Percentiles rank a stretch among this genome's conserved stretches.
Conservation (phyloP, 202 grass and related monocot species). For the Hordeum pubiflorum region DNA sequence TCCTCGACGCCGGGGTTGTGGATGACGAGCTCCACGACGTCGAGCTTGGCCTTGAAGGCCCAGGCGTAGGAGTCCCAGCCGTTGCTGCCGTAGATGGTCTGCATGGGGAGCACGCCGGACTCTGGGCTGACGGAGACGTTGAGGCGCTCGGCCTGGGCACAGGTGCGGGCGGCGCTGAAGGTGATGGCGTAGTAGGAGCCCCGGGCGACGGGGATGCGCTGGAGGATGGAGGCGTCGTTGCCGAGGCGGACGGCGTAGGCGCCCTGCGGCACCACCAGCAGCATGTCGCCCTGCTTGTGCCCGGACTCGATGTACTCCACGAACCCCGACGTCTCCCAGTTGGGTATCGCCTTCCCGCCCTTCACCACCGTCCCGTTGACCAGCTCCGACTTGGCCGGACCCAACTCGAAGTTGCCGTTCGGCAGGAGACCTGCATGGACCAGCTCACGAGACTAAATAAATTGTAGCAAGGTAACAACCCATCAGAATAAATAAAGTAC, state of each 20-base stretch:
- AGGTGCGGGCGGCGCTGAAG: constrained; percentile 89
- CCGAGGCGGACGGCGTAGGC: constrained; percentile 75
- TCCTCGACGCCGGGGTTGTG: constrained; percentile 91
- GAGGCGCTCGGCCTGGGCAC: constrained; percentile 74
- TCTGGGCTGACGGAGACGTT: constrained; percentile 89
- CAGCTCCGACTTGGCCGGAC: constrained; percentile 49
- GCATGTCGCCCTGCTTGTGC: constrained; percentile 97
- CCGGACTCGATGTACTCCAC: constrained; percentile 98
- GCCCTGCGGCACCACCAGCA: constrained; percentile 86
- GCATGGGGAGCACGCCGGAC: constrained; percentile 75
- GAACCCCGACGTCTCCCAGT: constrained; percentile 68
- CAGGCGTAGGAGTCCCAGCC: constrained; percentile 97
- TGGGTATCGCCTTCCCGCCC: constrained; percentile 49
- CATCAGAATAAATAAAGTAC: too few species aligned
- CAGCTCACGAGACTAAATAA: too few species aligned
- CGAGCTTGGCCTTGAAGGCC: constrained; percentile 69
- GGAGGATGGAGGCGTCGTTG: constrained; percentile 81
- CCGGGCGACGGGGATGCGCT: constrained; percentile 41
- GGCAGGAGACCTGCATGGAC: constrained; percentile 58
- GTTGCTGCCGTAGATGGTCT: constrained; percentile 92
- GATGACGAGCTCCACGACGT: constrained; percentile 50
- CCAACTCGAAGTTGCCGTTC: constrained; percentile 88
- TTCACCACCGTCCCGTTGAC: constrained; percentile 61
- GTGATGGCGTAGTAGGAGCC: constrained; percentile 81
- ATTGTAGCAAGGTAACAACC: too few species aligned